phyloP scores from a whole-genome alignment of 1,284 basidiomycete species.

The Cryptococcus jaspeensis region DNA sequence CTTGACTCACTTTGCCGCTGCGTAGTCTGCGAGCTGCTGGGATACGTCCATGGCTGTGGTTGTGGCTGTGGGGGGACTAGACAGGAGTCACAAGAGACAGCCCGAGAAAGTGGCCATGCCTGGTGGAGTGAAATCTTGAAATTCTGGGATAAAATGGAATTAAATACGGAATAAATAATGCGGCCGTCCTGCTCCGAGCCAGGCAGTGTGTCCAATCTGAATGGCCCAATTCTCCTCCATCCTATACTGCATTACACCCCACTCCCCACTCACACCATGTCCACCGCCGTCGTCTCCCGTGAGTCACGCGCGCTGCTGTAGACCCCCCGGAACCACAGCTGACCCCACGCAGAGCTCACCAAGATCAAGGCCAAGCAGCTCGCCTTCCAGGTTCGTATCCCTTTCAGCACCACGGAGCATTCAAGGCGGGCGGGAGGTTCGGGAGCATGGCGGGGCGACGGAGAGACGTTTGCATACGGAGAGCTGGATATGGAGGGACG shows the following conservation, averaged over 20 bases:
- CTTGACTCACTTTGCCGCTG: conserved; percentile 39
- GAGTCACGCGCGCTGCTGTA: conserved; percentile 6
- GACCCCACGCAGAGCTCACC: conserved; percentile 33
- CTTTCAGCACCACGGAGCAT: too few species aligned
- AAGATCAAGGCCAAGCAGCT: conserved; percentile 47
- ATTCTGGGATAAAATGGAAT: conserved; percentile 23
- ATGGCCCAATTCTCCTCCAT: conserved; percentile 6
- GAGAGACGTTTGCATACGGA: too few species aligned
- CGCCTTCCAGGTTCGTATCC: conserved; percentile 41
- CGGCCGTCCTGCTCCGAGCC: not conserved
- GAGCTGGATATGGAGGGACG: too few species aligned
- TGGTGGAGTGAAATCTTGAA: conserved; percentile 6
- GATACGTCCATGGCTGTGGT: conserved; percentile 43
- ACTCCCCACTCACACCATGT: conserved; percentile 19
- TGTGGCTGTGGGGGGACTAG: not conserved
- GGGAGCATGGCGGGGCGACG: too few species aligned
- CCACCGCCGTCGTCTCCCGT: conserved; percentile 41
- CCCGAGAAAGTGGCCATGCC: too few species aligned
- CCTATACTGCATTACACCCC: conserved; percentile 3
- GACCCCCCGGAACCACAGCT: not conserved
- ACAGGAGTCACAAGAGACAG: too few species aligned
- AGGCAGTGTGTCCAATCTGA: not conserved
- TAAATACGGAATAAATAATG: conserved; percentile 17
- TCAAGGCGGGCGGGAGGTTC: not conserved
- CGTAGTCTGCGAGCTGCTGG: conserved; percentile 41